phyloP scores from a whole-genome alignment of 2,329 filamentous ascomycete species.

The Fusarium anguioides region DNA sequence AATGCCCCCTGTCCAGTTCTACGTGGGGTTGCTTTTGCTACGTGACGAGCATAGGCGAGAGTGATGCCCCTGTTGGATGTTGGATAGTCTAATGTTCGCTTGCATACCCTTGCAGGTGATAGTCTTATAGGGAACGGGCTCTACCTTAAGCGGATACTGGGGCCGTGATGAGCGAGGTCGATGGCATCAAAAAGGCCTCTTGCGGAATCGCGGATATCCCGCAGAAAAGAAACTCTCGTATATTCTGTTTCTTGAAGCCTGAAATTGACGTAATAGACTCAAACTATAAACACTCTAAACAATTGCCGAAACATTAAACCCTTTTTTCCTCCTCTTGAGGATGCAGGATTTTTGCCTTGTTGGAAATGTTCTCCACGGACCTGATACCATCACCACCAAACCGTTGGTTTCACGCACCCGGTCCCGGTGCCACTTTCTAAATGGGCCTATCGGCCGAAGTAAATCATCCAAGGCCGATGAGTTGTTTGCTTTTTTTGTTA shows the following conservation, averaged over 20 bases:
- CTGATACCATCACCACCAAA: conserved; percentile 21
- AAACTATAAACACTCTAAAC: background rate
- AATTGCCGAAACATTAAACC: conserved; percentile 6
- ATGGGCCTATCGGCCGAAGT: conserved; percentile 7
- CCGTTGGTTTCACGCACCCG: conserved; percentile 28
- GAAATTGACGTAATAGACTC: background rate
- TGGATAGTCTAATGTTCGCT: background rate
- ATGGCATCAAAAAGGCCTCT: background rate
- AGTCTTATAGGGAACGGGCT: background rate
- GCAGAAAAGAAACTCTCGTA: background rate
- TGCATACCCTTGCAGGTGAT: background rate
- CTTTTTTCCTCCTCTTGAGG: background rate
- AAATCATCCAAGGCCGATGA: background rate
- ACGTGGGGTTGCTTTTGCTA: background rate
- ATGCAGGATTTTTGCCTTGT: background rate
- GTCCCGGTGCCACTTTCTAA: background rate
- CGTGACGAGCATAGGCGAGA: conserved; percentile 3
- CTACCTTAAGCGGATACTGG: conserved; percentile 25
- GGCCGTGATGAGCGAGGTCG: conserved; percentile 5
- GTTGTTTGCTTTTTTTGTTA: background rate
- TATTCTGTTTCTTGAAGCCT: background rate
- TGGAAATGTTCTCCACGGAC: conserved; percentile 12
- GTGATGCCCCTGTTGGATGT: background rate
- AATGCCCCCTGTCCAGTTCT: conserved; percentile 3
- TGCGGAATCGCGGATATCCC: background rate